phyloP scores from a whole-genome alignment of 176 grass and related monocot genomes.

The Cenchrus purpureus region DNA sequence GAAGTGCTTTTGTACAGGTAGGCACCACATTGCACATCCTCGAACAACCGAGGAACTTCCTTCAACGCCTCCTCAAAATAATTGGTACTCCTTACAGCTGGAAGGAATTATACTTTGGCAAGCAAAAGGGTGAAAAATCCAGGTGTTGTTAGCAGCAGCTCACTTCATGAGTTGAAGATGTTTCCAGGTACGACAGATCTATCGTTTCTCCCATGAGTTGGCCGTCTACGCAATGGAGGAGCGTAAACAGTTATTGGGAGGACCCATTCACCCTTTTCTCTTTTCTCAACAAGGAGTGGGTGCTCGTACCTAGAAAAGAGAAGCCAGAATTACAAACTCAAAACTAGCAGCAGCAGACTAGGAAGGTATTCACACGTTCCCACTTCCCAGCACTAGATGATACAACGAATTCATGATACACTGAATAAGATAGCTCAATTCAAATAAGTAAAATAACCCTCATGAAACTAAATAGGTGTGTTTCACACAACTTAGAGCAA shows the following conservation, averaged over 20 bases:
- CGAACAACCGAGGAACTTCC: background rate
- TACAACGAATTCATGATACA: background rate
- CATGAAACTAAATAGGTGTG: background rate
- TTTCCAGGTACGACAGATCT: conserved; percentile 66
- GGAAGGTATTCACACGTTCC: too few species aligned
- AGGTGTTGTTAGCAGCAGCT: background rate
- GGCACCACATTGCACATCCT: conserved; percentile 7
- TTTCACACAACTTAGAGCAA: background rate
- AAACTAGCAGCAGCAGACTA: conserved; percentile 20
- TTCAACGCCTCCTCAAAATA: background rate
- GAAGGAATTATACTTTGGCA: conserved; percentile 27
- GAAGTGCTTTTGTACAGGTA: too few species aligned
- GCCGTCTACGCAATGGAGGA: conserved; percentile 69
- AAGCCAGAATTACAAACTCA: background rate
- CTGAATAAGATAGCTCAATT: background rate
- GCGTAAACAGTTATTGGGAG: conserved; percentile 86
- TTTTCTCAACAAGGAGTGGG: conserved; percentile 83
- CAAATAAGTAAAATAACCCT: background rate
- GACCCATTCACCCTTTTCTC: conserved; percentile 92
- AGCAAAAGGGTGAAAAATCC: conserved; percentile 15
- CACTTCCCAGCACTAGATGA: background rate
- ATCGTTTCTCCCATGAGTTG: conserved; percentile 70
- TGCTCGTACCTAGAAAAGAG: conserved; percentile 70
- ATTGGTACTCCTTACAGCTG: background rate
- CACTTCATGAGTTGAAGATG: conserved; percentile 68